Base-by-base conservation (phyloP, 1,139 yeast species). In the Suhomyces atakaporum region DNA sequence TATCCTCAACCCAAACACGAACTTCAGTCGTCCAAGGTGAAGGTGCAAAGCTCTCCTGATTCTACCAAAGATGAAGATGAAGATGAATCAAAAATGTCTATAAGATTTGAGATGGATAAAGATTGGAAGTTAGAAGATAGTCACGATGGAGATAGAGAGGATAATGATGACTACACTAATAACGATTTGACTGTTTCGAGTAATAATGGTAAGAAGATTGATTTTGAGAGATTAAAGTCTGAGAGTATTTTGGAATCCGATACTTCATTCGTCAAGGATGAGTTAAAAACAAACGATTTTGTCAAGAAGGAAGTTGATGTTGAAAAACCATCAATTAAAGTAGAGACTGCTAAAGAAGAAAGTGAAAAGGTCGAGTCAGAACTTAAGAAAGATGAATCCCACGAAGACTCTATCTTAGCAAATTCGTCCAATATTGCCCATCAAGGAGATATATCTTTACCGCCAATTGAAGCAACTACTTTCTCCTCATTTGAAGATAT, bases 341-440 rank as follows among this genome's bases (percentile, higher is more conserved):
- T 14, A 11, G 16, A 29, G 9, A 20, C 14, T 20, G 10, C 20
- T 26, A 23, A 18, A 18, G 45, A 42, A 15, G 53, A 42, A 24
- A 43, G 21, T 24, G 33, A 35, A 34, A 26, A 14, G 15, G 14
- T 7, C n/a, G 24, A 26, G 16, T 26, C 24, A 24, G 35, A 33
- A 28, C n/a, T 7, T 9, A 23, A 27, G 22, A 16, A 21, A 8
- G 19, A 31, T 21, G 5, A 22, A 31, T n/a, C n/a, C n/a, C 20
- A 20, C 8, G 35, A 33, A 2, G 45, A 43, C 2, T 42, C 53
- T 16, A 49, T 47, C 7, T 46, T 56, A 29, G 76, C 77, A 8
- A 71, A 71, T 46, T 70, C 76, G 0, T 68, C 75, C 3, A 69
- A 68, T 42, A 59, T 71, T 19, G 64, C 66, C 2, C 69, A 69